These are phyloP conservation scores for Cercospora nicotianae DNA, from an alignment of 2,329 filamentous ascomycete genomes.

Conservation along the genomic window DNA sequence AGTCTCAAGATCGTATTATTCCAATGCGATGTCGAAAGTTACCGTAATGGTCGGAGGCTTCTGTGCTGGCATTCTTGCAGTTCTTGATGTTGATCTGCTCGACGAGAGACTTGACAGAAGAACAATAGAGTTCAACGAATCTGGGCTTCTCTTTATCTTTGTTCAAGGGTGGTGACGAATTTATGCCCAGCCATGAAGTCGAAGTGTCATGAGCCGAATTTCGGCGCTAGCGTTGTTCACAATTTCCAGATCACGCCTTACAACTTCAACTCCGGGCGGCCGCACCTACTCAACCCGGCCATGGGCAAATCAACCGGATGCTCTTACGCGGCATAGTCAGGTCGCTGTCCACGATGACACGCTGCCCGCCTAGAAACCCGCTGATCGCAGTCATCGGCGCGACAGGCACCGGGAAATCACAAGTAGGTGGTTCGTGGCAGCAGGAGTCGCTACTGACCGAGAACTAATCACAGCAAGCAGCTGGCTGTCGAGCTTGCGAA, in stretches of 20 bases:
- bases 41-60: slow-evolving; percentile 66
- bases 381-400: slow-evolving; percentile 82
- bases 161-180: slow-evolving; percentile 2
- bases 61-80: slow-evolving; percentile 29
- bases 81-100: background rate
- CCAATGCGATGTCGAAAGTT: background rate
- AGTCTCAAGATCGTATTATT: background rate
- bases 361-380: slow-evolving; percentile 46
- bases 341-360: slow-evolving; percentile 27
- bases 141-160: background rate
- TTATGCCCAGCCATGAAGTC: slow-evolving; percentile 11
- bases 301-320: slow-evolving; percentile 10
- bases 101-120: background rate
- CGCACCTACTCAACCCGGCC: background rate
- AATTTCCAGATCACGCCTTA: slow-evolving; percentile 11
- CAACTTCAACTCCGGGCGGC: slow-evolving; percentile 1
- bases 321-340: slow-evolving; percentile 8
- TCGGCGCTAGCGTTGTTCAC: background rate
- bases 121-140: background rate
- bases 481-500: slow-evolving; percentile 84
- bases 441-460: slow-evolving; percentile 2
- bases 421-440: slow-evolving; percentile 56
- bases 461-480: slow-evolving; percentile 54
- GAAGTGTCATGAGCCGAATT: slow-evolving; percentile 14
- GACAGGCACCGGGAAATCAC: slow-evolving; percentile 90